These are phyloP conservation scores for Tuber melanosporum DNA, from an alignment of 495 filamentous ascomycete species.

Conservation along the genomic window DNA sequence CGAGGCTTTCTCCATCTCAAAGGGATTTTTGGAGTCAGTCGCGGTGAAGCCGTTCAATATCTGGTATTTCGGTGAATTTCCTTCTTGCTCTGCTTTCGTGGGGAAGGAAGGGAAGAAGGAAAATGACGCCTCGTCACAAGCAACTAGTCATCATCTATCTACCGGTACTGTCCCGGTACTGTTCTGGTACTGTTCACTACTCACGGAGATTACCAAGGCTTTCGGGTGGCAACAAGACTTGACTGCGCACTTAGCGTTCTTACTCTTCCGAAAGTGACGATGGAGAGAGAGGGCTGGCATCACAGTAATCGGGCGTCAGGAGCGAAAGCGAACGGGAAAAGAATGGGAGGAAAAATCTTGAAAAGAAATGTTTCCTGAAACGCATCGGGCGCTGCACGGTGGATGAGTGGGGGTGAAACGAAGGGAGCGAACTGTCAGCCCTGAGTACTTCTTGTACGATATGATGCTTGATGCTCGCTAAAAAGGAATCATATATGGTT, in stretches of 20 bases:
- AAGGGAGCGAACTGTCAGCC: neutral
- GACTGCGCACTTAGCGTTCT: neutral
- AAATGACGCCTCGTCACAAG: neutral
- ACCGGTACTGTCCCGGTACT: neutral
- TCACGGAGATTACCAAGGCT: neutral
- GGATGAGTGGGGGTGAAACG: neutral
- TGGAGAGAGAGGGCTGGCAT: neutral
- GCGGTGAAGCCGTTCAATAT: neutral
- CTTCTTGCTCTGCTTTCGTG: neutral
- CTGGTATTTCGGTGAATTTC: neutral
- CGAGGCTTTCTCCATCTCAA: neutral
- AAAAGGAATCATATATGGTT: neutral
- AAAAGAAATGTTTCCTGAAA: neutral
- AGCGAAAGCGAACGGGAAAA: neutral
- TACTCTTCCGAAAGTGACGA: neutral
- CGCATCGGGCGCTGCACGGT: neutral
- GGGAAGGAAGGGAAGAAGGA: neutral
- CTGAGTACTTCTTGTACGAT: neutral
- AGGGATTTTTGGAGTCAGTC: neutral
- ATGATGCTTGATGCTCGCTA: neutral
- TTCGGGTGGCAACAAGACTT: neutral
- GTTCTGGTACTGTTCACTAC: too few species aligned
- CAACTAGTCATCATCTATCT: neutral
- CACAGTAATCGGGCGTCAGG: neutral
- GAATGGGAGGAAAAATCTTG: neutral